Base-by-base conservation (phyloP, 2,329 filamentous ascomycete species). In the Westerdykella aurantiaca region DNA sequence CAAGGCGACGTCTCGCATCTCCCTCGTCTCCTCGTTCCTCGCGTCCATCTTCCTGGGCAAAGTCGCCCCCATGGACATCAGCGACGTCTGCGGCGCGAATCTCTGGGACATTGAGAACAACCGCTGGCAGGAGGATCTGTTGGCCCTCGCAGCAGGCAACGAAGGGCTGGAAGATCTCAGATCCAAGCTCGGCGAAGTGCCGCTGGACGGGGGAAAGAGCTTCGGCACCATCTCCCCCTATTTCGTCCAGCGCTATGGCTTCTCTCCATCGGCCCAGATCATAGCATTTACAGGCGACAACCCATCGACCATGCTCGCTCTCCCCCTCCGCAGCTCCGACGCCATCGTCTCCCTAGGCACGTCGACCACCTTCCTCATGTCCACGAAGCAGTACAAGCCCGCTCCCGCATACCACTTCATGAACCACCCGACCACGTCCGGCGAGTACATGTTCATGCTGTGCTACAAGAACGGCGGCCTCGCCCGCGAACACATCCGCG, bases 401-500 rank as follows among this genome's bases (percentile, higher is more conserved):
- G 85, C 96, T 61, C 86, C 88, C 3, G 81, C 86, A 6, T 95
- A 95, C 62, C 93, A 98, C 73, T 95, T 97, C 76, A 94, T 97
- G 80, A 95, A 96, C 73, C 90, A 97, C 69, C 93, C 93, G 1
- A 93, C 89, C 37, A 95, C 88, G 1, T 73, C 83, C 0, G 88
- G 86, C 1, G 79, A 96, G 47, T 96, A 95, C 78, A 97, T 98
- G 93, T 97, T 98, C 71, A 98, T 98, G 93, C 81, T 98, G 31
- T 98, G 93, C 77, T 98, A 97, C 76, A 97, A 97, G 72, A 98
- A 98, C 70, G 93, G 93, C 55, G 89, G 89, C 2, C 81, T 97
- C 1, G 91, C 93, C 2, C 85, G 93, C 37, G 93, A 98, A 66
- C 83, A 86, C 58, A 81, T 97, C 49, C 85, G 93, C 43, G 88